A percentile compares a stretch with the other conserved stretches of the same genome.
Conservation (phyloP, 345 rosid species). For the Cardamine resedifolia region DNA sequence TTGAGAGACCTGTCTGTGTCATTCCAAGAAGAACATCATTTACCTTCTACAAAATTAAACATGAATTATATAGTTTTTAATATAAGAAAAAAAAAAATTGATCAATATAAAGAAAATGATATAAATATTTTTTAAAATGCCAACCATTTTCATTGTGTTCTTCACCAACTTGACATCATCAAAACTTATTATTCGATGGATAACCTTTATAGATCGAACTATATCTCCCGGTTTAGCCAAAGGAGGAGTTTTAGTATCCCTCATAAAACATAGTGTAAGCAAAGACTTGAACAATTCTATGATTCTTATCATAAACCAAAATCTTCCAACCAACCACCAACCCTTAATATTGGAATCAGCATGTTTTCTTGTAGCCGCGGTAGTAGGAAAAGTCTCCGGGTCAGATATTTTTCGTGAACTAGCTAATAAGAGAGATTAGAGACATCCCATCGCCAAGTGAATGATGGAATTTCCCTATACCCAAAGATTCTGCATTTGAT, state of each 20-base stretch:
- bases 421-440: constrained; percentile 55
- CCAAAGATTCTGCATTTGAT: constrained; percentile 54
- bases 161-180: constrained; percentile 59
- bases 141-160: constrained; percentile 27
- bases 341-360: neutral
- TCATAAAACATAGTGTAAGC: constrained; percentile 42
- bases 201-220: constrained; percentile 31
- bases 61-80: neutral
- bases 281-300: constrained; percentile 41
- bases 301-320: constrained; percentile 43
- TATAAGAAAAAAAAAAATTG: neutral
- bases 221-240: constrained; percentile 8
- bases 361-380: constrained; percentile 35
- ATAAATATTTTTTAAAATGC: neutral
- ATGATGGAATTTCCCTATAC: constrained; percentile 50
- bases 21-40: constrained; percentile 66
- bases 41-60: constrained; percentile 44
- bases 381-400: constrained; percentile 54
- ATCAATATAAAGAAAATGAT: neutral
- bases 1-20: constrained; percentile 65
- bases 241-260: constrained; percentile 51
- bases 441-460: constrained; percentile 58
- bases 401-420: constrained; percentile 51
- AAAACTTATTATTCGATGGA: constrained; percentile 43
- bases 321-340: constrained; percentile 38